Percentiles rank a stretch among this genome's conserved stretches.
phyloP scores from a whole-genome alignment of 2,329 filamentous ascomycete genomes.

The Podosphaera aphanis region DNA sequence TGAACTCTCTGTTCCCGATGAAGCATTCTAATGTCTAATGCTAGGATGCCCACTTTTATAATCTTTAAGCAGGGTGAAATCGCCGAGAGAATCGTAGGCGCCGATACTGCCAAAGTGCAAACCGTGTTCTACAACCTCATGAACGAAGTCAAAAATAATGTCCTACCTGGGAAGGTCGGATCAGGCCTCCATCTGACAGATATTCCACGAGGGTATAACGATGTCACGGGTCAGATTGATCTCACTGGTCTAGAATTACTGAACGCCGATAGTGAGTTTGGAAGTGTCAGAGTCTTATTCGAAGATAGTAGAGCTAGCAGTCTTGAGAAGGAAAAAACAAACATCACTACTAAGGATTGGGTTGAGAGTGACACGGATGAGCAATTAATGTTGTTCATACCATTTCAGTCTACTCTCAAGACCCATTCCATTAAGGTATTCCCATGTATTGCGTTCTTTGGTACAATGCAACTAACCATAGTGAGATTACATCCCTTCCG shows the following conservation, averaged over 20 bases:
- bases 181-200: conserved; percentile 23
- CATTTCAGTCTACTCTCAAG: conserved; percentile 73
- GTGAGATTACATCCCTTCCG: conserved; percentile 61
- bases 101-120: conserved; percentile 47
- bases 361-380: conserved; percentile 93
- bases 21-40: conserved; percentile 2
- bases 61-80: conserved; percentile 53
- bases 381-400: conserved; percentile 79
- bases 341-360: conserved; percentile 43
- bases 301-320: conserved; percentile 41
- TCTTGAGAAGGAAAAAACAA: conserved; percentile 31
- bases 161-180: conserved; percentile 15
- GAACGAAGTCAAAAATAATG: conserved; percentile 35
- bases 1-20: not conserved
- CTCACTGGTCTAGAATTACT: conserved; percentile 60
- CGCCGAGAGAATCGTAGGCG: conserved; percentile 47
- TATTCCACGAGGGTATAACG: conserved; percentile 56
- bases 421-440: conserved; percentile 55
- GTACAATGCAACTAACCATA: not conserved
- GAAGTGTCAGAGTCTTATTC: conserved; percentile 51
- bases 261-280: conserved; percentile 61
- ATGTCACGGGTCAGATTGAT: conserved; percentile 68
- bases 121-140: conserved; percentile 48
- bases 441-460: not conserved
- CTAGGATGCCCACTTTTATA: conserved; percentile 66